These are phyloP conservation scores for Clitopilus hobsonii DNA, from an alignment of 768 basidiomycete species.

Conservation along the genomic window DNA sequence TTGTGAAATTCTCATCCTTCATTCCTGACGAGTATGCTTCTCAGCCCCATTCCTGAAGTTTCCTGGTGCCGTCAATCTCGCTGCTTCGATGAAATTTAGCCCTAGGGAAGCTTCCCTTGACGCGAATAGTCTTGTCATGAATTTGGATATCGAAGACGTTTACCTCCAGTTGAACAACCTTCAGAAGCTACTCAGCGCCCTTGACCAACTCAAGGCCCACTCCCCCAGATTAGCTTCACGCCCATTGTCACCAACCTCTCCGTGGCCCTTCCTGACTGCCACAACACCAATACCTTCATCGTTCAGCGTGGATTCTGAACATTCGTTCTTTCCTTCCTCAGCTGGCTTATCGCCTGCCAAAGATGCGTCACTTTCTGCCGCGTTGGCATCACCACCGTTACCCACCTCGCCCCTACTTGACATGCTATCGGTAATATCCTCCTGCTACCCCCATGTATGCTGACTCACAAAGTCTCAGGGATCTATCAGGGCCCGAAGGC, in stretches of 20 bases:
- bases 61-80: slow-evolving; percentile 39
- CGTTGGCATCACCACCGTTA: slow-evolving; percentile 13
- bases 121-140: slow-evolving; percentile 44
- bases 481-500: slow-evolving; percentile 42
- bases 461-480: slow-evolving; percentile 26
- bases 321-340: slow-evolving; percentile 6
- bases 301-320: slow-evolving; percentile 3
- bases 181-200: slow-evolving; percentile 23
- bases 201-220: slow-evolving; percentile 7
- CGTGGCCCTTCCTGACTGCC: background rate
- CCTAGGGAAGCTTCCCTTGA: slow-evolving; percentile 53
- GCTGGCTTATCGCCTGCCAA: slow-evolving; percentile 7
- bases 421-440: slow-evolving; percentile 17
- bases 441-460: slow-evolving; percentile 12
- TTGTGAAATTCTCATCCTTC: slow-evolving; percentile 1
- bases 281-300: background rate
- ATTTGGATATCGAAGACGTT: slow-evolving; percentile 41
- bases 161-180: slow-evolving; percentile 43
- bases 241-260: background rate
- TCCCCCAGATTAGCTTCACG: background rate
- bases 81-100: slow-evolving; percentile 50
- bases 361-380: slow-evolving; percentile 3
- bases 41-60: slow-evolving; percentile 37
- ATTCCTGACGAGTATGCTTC: background rate
- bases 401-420: slow-evolving; percentile 20